Evolutionary conservation across 1,284 basidiomycete genomes (phyloP).

Genomic region (Entoloma clypeatum): DNA sequence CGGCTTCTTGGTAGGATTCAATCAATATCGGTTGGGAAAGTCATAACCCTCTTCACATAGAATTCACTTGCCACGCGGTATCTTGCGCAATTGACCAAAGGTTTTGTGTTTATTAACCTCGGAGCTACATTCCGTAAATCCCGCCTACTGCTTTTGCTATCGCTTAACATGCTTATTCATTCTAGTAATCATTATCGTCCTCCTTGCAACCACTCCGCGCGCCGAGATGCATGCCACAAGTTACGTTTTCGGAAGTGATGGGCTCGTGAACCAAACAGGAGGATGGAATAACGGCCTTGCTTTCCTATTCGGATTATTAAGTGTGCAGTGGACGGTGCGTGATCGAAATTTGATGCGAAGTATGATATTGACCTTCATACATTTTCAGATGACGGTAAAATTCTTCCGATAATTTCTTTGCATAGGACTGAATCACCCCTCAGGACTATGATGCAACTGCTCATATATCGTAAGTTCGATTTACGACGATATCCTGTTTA

Average conservation of each 20-base stretch:
- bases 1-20: conserved; percentile 52
- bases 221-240: conserved; percentile 75
- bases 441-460: conserved; percentile 71
- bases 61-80: conserved; percentile 82
- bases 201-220: conserved; percentile 75
- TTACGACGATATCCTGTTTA: conserved; percentile 1
- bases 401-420: neutral
- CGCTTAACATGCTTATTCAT: conserved; percentile 2
- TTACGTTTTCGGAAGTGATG: conserved; percentile 77
- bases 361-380: neutral
- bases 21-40: neutral
- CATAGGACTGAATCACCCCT: no score
- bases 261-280: conserved; percentile 71
- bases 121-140: conserved; percentile 59
- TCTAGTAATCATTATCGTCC: conserved; percentile 78
- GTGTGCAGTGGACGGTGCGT: conserved; percentile 87
- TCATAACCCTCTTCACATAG: conserved; percentile 26
- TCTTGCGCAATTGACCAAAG: conserved; percentile 74
- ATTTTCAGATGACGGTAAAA: conserved; percentile 59
- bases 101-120: conserved; percentile 87
- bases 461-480: conserved; percentile 73
- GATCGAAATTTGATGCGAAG: neutral
- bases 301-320: conserved; percentile 84
- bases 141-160: conserved; percentile 7
- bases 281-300: conserved; percentile 80